Evolutionary conservation across 352 stramenopile species (phyloP), one percentile per base, ranked within the genome.

Genomic region (Globisporangium sylvaticum): DNA sequence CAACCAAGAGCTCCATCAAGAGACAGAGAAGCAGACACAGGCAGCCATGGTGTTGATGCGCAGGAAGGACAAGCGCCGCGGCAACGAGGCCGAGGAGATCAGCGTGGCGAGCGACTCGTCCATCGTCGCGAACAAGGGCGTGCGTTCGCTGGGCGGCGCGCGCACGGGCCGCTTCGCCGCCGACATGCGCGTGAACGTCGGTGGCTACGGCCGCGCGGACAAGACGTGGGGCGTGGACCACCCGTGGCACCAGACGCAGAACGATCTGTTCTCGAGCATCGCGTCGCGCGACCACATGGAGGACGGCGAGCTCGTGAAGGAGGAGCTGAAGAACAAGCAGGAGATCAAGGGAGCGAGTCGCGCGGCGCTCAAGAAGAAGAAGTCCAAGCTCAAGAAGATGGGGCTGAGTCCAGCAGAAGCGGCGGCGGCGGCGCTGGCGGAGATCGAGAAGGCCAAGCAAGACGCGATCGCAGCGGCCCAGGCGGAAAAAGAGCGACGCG

Each of bases 181-280:
- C 58, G 85, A 93, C 70, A 93, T 93, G 85, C 85, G 85, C 62
- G 73, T 88, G 27, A 82, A 77, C 27, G 73, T 90, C 8, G 83
- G 85, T 29, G 83, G 83, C 59, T 93, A 93, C 70, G 85, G 85
- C 1, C 85, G 85, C 53, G 72, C 81, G n/a, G 83, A 93, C 76
- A 81, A 90, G 59, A 91, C 81, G 32, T 91, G 83, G 81, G 81
- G 80, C 55, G 81, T 91, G 53, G 85, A 93, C 72, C 83, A 91
- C 70, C 83, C 83, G 63, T 91, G 83, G 85, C 85, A 93, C 64
- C 76, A 82, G 65, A 91, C 81, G 29, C 69, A 74, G 56, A 75
- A 83, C 34, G 74, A 72, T 9, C 62, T 92, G 42, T 79, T 84
- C 55, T 27, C 73, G 1, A 65, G 76, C 29, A 44, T 91, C 29